Evolutionary conservation across 495 filamentous ascomycete genomes (phyloP).

Genomic region (Durotheca rogersii): DNA sequence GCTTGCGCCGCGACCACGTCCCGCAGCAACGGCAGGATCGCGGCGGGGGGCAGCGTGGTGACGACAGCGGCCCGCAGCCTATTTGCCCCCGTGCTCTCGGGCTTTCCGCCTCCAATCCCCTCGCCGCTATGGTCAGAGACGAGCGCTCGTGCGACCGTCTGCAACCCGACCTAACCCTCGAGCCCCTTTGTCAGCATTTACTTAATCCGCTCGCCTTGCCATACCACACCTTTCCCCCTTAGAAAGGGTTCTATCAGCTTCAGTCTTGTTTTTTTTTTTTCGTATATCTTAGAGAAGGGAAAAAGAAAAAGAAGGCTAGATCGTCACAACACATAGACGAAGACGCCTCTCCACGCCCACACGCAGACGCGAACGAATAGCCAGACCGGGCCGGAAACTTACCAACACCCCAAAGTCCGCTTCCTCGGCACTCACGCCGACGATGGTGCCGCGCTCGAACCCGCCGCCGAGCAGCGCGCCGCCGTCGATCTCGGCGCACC

Average conservation of each 20-base stretch:
- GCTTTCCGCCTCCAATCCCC: background rate
- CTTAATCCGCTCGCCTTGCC: no score
- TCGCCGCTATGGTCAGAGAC: background rate
- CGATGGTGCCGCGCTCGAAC: constrained; percentile 48
- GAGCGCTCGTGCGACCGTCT: constrained; percentile 37
- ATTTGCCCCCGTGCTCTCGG: no score
- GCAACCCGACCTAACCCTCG: constrained; percentile 39
- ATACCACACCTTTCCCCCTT: no score
- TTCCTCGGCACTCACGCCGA: constrained; percentile 51
- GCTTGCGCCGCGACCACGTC: constrained; percentile 35
- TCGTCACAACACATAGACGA: no score
- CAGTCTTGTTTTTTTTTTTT: background rate
- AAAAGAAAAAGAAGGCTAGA: constrained; percentile 9
- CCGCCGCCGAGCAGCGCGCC: constrained; percentile 48
- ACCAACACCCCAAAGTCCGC: constrained; percentile 42
- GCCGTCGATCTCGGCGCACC: constrained; percentile 49
- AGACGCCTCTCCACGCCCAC: no score
- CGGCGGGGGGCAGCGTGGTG: constrained; percentile 36
- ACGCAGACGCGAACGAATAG: background rate
- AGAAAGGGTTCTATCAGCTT: no score
- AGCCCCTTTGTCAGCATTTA: no score
- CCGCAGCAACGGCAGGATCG: constrained; percentile 38
- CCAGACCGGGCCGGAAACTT: constrained; percentile 27
- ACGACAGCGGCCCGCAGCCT: constrained; percentile 34
- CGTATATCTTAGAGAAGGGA: background rate